Conservation (phyloP, 164 flowering plant species). For the Amborella trichopoda region DNA sequence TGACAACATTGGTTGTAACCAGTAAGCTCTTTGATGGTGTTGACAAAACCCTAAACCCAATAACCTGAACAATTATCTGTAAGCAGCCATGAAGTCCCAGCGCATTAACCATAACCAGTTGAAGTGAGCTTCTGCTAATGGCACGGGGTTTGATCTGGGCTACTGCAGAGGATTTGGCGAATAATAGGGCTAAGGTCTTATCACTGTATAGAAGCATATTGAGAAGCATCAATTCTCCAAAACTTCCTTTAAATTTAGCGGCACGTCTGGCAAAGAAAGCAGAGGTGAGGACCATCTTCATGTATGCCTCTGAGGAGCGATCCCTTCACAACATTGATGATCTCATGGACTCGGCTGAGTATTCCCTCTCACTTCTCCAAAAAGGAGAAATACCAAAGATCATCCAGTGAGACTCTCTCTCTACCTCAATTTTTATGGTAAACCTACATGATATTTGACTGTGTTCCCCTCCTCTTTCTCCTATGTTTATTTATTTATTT, state of each 20-base stretch:
- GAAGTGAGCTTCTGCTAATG: too few relatives aligned
- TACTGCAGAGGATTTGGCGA: conserved; percentile 24
- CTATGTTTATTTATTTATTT: too few relatives aligned
- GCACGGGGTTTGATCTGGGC: conserved; percentile 22
- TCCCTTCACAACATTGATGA: conserved; percentile 25
- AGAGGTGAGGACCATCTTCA: conserved; percentile 19
- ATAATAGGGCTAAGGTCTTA: conserved; percentile 15
- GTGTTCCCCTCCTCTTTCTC: too few relatives aligned
- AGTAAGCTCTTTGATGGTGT: too few relatives aligned
- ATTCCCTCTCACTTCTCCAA: conserved; percentile 16
- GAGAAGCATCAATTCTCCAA: conserved; percentile 21
- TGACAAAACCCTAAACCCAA: too few relatives aligned
- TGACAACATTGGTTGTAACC: too few relatives aligned
- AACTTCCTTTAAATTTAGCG: conserved; percentile 13
- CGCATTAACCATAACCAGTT: too few relatives aligned
- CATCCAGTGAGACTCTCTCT: too few relatives aligned
- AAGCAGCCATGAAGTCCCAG: too few relatives aligned
- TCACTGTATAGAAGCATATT: conserved; percentile 22
- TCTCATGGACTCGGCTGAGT: conserved; percentile 23
- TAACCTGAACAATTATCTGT: too few relatives aligned
- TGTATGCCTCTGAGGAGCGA: conserved; percentile 17
- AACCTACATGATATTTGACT: too few relatives aligned
- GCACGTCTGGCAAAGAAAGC: conserved; percentile 25
- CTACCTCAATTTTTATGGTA: too few relatives aligned
- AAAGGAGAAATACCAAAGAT: conserved; percentile 26